These are phyloP conservation scores for Aspergillus sp. DNA, from an alignment of 2,329 filamentous ascomycete species.

Conservation along the genomic window DNA sequence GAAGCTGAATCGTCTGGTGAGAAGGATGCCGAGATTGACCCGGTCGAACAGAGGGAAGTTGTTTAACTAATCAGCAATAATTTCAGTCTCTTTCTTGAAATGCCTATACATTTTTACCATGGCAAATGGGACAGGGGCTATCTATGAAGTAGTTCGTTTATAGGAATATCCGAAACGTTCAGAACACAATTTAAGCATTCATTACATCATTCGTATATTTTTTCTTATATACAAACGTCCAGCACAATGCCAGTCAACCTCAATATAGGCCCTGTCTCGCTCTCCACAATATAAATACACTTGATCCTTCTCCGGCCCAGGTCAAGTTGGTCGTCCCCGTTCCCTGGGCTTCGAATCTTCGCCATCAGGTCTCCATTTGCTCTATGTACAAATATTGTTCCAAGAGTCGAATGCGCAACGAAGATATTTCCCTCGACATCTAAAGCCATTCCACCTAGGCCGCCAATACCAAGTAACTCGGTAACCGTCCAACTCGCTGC, in stretches of 20 bases:
- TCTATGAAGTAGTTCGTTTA: background rate
- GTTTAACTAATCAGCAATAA: slow-evolving; percentile 1
- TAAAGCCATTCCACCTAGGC: background rate
- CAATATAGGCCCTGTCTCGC: background rate
- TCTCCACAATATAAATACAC: background rate
- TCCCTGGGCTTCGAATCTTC: background rate
- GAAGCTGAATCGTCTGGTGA: slow-evolving; percentile 2
- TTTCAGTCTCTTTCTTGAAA: background rate
- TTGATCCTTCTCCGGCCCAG: background rate
- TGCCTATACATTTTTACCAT: background rate
- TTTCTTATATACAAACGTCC: background rate
- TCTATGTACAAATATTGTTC: background rate
- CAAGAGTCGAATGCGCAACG: background rate
- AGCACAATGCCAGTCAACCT: background rate
- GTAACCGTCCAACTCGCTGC: background rate
- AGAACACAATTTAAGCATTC: background rate
- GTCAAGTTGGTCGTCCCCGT: background rate
- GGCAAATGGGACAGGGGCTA: background rate
- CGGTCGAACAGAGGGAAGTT: slow-evolving; percentile 12
- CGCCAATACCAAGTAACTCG: background rate
- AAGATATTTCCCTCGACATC: background rate
- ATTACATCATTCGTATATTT: background rate
- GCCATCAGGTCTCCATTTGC: background rate
- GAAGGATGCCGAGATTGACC: slow-evolving; percentile 7
- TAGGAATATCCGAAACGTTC: background rate